These are phyloP conservation scores for Chlamydomonas reinhardtii DNA, from an alignment of 163 green algal species.

Conservation along the genomic window DNA sequence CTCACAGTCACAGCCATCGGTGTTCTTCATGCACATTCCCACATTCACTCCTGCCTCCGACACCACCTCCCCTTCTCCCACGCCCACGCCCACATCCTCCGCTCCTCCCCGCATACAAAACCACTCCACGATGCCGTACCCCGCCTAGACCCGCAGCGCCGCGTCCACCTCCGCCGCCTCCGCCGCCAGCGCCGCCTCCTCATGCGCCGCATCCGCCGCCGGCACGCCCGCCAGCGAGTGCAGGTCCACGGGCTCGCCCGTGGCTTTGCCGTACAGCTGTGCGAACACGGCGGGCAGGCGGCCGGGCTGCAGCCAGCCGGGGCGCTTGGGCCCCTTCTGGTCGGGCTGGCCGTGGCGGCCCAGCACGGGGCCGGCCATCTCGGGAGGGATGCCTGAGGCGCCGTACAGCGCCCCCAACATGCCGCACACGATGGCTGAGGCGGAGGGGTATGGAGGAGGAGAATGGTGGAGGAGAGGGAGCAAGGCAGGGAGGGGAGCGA, in stretches of 20 bases:
- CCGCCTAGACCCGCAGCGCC: neutral
- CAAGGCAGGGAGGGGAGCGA: too few relatives aligned
- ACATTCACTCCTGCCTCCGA: too few relatives aligned
- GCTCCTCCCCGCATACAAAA: neutral
- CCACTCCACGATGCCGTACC: neutral
- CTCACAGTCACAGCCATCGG: too few relatives aligned
- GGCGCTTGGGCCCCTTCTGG: constrained; percentile 15
- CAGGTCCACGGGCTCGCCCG: constrained; percentile 8
- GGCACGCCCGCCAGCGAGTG: constrained; percentile 2
- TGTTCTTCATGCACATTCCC: too few relatives aligned
- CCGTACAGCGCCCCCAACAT: constrained; percentile 69
- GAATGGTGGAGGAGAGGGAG: too few relatives aligned
- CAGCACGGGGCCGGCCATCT: constrained; percentile 22
- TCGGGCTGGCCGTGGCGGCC: constrained; percentile 3
- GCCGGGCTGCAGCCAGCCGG: constrained; percentile 43
- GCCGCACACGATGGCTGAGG: constrained; percentile 66
- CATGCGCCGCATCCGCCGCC: neutral
- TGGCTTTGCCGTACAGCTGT: constrained; percentile 41
- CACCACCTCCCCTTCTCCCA: too few relatives aligned
- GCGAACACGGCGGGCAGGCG: constrained; percentile 23
- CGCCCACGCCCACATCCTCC: too few relatives aligned
- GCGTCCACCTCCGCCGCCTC: neutral
- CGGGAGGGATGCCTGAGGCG: constrained; percentile 14
- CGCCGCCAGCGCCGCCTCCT: neutral
- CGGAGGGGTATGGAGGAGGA: too few relatives aligned